Conservation (phyloP, 441 rosid genomes). For the Pelargonium myrrhifolium region DNA sequence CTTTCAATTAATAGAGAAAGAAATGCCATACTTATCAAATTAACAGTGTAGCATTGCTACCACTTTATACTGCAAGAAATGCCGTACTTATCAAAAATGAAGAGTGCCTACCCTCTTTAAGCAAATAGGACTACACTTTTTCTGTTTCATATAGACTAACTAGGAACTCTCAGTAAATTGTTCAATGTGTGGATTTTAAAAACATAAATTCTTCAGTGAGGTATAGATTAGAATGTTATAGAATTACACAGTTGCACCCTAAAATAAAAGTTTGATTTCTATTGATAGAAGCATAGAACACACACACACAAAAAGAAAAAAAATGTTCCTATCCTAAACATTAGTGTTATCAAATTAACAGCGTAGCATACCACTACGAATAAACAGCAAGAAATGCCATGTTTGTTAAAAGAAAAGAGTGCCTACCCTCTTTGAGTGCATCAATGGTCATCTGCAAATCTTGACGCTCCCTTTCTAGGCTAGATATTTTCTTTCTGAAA, state of each 20-base stretch:
- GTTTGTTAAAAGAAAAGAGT: not conserved
- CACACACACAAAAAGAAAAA: no score
- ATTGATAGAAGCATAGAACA: no score
- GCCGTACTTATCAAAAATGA: not conserved
- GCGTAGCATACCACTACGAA: not conserved
- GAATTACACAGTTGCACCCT: no score
- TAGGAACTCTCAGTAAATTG: not conserved
- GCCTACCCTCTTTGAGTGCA: conserved; percentile 88
- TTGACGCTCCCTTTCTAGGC: conserved; percentile 79
- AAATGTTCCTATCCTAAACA: not conserved
- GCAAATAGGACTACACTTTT: conserved; percentile 13
- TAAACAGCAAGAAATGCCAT: not conserved
- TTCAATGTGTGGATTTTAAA: not conserved
- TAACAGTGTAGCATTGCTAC: conserved; percentile 8
- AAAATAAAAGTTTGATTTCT: no score
- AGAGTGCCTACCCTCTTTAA: conserved; percentile 66
- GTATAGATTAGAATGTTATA: no score
- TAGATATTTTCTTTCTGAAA: conserved; percentile 76
- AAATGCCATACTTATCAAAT: no score
- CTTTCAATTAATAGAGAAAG: no score
- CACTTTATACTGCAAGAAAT: not conserved
- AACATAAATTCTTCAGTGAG: no score
- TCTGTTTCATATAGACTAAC: not conserved
- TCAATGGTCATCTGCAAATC: conserved; percentile 76
- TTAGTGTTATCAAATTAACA: conserved; percentile 5